A percentile compares a stretch with the other conserved stretches of the same genome.
Conservation (phyloP, 148 eudicot species). For the Chenopodium formosanum region DNA sequence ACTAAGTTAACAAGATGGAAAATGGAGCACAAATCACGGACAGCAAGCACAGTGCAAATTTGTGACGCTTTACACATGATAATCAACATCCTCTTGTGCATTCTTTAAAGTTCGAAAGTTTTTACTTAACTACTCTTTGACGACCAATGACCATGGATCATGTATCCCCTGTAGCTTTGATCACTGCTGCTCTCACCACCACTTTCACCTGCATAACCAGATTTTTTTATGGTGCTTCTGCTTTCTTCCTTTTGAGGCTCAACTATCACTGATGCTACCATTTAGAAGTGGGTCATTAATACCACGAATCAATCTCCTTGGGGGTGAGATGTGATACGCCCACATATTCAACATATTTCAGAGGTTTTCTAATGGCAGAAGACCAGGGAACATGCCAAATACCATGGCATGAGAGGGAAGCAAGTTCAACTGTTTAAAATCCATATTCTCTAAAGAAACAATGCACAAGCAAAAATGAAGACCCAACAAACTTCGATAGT, state of each 20-base stretch:
- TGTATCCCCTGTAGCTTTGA: slow-evolving; percentile 59
- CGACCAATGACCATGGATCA: slow-evolving; percentile 76
- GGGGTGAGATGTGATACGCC: slow-evolving; percentile 47
- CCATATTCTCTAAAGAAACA: slow-evolving; percentile 7
- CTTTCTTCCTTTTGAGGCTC: slow-evolving; percentile 50
- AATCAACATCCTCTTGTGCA: neutral
- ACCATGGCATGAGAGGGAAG: neutral
- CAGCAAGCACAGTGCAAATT: neutral
- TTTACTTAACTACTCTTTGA: slow-evolving; percentile 53
- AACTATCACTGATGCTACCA: slow-evolving; percentile 86
- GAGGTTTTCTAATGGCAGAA: neutral
- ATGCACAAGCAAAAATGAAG: neutral
- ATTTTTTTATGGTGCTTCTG: slow-evolving; percentile 60
- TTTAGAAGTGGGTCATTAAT: slow-evolving; percentile 90
- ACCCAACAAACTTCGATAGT: neutral
- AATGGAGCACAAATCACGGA: neutral
- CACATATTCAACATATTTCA: neutral
- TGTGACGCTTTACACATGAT: neutral
- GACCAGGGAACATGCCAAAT: neutral
- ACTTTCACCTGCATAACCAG: slow-evolving; percentile 88
- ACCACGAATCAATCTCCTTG: slow-evolving; percentile 62
- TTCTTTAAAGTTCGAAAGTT: neutral
- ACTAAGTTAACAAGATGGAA: neutral
- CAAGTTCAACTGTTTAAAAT: neutral
- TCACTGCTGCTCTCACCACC: slow-evolving; percentile 98